Evolutionary conservation across 306 rosid genomes (phyloP), one percentile per base, ranked within the genome.

Genomic region (Glycine tomentella): DNA sequence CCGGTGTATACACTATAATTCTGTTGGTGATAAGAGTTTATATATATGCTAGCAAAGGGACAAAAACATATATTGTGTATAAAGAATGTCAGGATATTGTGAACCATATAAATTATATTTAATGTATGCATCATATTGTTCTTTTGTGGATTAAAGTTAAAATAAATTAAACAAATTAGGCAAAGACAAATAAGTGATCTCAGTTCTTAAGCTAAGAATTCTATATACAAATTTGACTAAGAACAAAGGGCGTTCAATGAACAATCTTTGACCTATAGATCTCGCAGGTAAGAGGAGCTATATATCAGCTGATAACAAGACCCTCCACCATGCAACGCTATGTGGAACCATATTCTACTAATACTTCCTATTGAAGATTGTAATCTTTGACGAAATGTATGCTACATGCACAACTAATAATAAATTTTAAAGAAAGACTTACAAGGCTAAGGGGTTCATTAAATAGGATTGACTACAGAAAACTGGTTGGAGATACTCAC

Each of bases 231-330:
- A 70, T 67, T 68, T 74, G 84, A 86, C 74, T 50, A 78, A 66
- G 59, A 79, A 81, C 69, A 77, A 42, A 61, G 42, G 36, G 46
- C 34, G n/a, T 84, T 84, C 93, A 87, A 89, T 74, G 59, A 49
- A 86, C 78, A 72, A 89, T 91, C 95, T 89, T 89, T 89, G 91
- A 91, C 95, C 89, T 69, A 74, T 42, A 87, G 95, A 91, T 89
- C 83, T 86, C 86, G 56, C 82, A 87, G 91, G 87, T 84, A 87
- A 80, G 77, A 69, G 75, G 79, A 74, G 79, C 87, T 84, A 75
- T n/a, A n/a, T n/a, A n/a, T 87, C 87, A 38, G 49, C 48, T 64
- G 67, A 70, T 46, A 81, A 65, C 78, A 38, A 79, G 91, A 87
- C 88, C 86, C 68, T 66, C 84, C 85, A 86, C 88, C 89, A 84